phyloP scores from a whole-genome alignment of 78 protist genomes.

The Speleostelium caveatum region DNA sequence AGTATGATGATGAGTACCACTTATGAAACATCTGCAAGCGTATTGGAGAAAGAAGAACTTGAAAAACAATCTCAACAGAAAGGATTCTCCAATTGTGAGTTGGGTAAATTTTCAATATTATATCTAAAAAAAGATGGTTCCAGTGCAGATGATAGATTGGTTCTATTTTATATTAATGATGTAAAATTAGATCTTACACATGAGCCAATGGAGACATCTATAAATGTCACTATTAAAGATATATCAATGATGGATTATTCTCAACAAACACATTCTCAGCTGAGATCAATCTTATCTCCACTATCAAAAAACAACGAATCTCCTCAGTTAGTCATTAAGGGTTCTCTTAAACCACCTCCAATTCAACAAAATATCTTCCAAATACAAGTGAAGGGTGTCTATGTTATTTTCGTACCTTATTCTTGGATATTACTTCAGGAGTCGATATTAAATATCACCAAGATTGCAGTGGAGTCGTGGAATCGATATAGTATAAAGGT shows the following conservation, averaged over 20 bases:
- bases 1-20: not conserved
- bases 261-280: conserved; percentile 33
- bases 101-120: conserved; percentile 65
- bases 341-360: conserved; percentile 70
- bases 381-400: conserved; percentile 12
- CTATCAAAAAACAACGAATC: not conserved
- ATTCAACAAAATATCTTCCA: conserved; percentile 65
- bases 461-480: conserved; percentile 45
- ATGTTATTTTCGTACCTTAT: conserved; percentile 60
- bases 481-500: conserved; percentile 35
- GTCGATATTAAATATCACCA: conserved; percentile 7
- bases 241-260: conserved; percentile 45
- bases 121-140: conserved; percentile 59
- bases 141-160: conserved; percentile 31
- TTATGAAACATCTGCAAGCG: not conserved
- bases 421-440: conserved; percentile 56
- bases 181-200: conserved; percentile 8
- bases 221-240: not conserved
- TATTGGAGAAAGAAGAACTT: not conserved
- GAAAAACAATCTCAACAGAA: not conserved
- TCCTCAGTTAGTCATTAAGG: conserved; percentile 32
- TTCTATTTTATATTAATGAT: conserved; percentile 22
- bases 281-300: conserved; percentile 22
- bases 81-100: conserved; percentile 11
- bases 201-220: conserved; percentile 46